A percentile compares a stretch with the other conserved stretches of the same genome.
Conservation (phyloP, 371 early-diverging fungal genomes). For the Mucor lusitanicus region DNA sequence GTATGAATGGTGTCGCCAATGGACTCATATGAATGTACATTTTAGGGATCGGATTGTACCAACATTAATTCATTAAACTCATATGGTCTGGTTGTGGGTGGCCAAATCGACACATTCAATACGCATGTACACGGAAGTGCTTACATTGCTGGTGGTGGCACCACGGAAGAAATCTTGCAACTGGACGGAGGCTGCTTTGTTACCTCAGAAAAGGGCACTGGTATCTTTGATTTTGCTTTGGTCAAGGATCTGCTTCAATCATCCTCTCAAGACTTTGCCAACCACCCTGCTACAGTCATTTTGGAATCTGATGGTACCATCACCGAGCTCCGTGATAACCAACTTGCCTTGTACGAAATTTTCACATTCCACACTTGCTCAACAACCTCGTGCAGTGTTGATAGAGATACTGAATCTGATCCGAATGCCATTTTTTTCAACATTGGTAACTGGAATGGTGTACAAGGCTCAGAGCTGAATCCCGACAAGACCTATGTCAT, state of each 20-base stretch:
- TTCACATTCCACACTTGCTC: not conserved
- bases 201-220: not conserved
- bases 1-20: not conserved
- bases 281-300: not conserved
- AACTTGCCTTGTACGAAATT: not conserved
- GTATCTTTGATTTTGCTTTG: not conserved
- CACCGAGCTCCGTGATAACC: not conserved
- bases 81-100: slow-evolving; percentile 12
- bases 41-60: not conserved
- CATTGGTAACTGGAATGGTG: slow-evolving; percentile 23
- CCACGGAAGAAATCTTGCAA: not conserved
- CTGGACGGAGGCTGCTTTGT: not conserved
- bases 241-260: not conserved
- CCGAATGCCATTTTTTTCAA: slow-evolving; percentile 14
- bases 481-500: slow-evolving; percentile 14
- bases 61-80: not conserved
- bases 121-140: slow-evolving; percentile 8
- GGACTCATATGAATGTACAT: not conserved
- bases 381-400: not conserved
- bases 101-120: not conserved
- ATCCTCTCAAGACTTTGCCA: not conserved
- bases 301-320: not conserved
- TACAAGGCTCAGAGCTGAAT: not conserved
- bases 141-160: not conserved
- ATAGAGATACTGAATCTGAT: not conserved